These are phyloP conservation scores for Fragilaria crotonensis DNA, from an alignment of 108 stramenopile species.

Conservation along the genomic window DNA sequence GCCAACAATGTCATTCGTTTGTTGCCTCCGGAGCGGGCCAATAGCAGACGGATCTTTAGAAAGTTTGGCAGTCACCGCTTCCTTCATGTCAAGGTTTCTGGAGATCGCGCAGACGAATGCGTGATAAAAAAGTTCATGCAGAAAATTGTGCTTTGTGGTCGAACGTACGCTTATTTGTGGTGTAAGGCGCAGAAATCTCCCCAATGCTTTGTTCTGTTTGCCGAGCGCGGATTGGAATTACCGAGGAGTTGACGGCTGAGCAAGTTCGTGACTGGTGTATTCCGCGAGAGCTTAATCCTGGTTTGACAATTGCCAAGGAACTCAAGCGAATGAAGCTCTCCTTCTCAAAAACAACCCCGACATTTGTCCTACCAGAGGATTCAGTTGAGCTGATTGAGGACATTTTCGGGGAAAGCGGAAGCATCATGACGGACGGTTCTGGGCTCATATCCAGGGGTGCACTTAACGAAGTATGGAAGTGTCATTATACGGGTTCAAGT, in stretches of 20 bases:
- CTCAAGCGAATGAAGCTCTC: conserved; percentile 28
- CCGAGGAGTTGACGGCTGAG: conserved; percentile 15
- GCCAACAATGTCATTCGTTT: background rate
- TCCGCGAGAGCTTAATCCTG: conserved; percentile 12
- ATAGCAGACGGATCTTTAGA: conserved; percentile 14
- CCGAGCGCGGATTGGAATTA: conserved; percentile 25
- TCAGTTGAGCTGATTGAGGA: conserved; percentile 11
- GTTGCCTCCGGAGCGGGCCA: conserved; percentile 2
- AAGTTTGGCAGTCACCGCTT: conserved; percentile 27
- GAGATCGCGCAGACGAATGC: background rate
- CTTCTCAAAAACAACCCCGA: conserved; percentile 20
- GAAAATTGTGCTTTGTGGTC: conserved; percentile 10
- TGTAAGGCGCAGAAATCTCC: conserved; percentile 15
- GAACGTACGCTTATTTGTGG: conserved; percentile 20
- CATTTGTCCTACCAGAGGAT: conserved; percentile 3
- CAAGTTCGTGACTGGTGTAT: conserved; percentile 15
- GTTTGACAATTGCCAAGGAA: conserved; percentile 13
- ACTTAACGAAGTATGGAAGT: conserved; percentile 18
- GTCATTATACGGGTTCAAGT: conserved; percentile 3
- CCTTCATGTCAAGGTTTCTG: conserved; percentile 9
- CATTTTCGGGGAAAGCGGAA: conserved; percentile 4
- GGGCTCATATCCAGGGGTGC: conserved; percentile 24
- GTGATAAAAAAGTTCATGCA: conserved; percentile 4
- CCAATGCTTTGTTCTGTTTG: conserved; percentile 22
- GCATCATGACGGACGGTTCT: conserved; percentile 23